These are phyloP conservation scores for Fragaria ananassa DNA, from an alignment of 306 rosid species.

Conservation along the genomic window DNA sequence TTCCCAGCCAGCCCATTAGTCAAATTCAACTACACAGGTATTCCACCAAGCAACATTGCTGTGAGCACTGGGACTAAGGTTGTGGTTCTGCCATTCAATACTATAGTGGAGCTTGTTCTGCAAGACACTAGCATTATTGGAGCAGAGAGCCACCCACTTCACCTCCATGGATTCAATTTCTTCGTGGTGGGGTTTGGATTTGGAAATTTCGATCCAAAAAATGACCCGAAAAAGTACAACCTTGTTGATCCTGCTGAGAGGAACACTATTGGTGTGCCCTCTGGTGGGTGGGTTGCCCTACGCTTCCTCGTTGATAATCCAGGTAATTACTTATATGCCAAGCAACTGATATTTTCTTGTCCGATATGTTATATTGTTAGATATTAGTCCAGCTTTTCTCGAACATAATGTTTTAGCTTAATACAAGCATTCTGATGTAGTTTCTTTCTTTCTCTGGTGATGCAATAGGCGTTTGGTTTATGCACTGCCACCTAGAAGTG, in stretches of 20 bases:
- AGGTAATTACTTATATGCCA: conserved; percentile 26
- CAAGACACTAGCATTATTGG: conserved; percentile 70
- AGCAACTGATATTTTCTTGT: neutral
- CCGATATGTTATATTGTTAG: neutral
- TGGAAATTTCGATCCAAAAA: conserved; percentile 64
- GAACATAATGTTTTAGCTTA: neutral
- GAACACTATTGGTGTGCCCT: conserved; percentile 60
- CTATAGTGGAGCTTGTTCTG: conserved; percentile 55
- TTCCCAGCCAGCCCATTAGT: conserved; percentile 59
- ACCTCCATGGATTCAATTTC: conserved; percentile 75
- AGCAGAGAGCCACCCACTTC: conserved; percentile 80
- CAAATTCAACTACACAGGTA: conserved; percentile 69
- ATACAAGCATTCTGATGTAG: neutral
- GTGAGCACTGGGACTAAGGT: conserved; percentile 55
- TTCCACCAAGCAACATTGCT: conserved; percentile 48
- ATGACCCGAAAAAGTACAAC: conserved; percentile 53
- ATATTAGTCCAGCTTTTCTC: neutral
- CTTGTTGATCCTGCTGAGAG: conserved; percentile 73
- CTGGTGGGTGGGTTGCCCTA: conserved; percentile 75
- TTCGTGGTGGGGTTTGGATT: conserved; percentile 62
- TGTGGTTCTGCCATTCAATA: conserved; percentile 47
- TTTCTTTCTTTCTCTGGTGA: neutral
- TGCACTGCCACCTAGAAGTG: conserved; percentile 81
- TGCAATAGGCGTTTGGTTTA: conserved; percentile 68
- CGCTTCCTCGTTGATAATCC: conserved; percentile 70